Base-by-base conservation (phyloP, 2,329 filamentous ascomycete species). In the Talaromyces sp. region DNA sequence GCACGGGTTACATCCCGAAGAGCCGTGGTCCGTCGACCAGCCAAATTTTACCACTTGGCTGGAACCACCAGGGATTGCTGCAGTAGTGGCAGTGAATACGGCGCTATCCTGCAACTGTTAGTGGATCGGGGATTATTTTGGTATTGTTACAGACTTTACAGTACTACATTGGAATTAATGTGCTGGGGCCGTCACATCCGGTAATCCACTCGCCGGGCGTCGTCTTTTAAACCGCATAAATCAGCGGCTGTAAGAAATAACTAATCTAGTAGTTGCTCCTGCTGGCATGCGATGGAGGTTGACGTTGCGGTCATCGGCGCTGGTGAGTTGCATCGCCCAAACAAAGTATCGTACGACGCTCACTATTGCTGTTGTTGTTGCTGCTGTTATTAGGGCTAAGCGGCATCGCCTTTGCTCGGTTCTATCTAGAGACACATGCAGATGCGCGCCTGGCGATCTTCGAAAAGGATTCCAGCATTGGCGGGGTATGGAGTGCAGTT, bases 401-500 rank as follows among this genome's bases (percentile, higher is more conserved):
- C 33, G 57, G 57, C 47, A 59, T 59, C 27, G 47, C 57, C 10
- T 59, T 59, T 30, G 57, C 57, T 5, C 57, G 57, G 9, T 59
- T 59, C 33, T 59, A 59, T 31, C 57, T 59, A 2, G 57, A 53
- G 44, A 59, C 51, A 18, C 57, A 59, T 47, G 31, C 57, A 8
- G 14, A 42, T 52, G 57, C 57, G 23, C 44, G 57, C 33, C 33
- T 59, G 18, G 33, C 40, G 33, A 40, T 59, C n/a, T 59, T 59
- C 3, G 57, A 59, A 23, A 59, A 59, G 47, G 57, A 59, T 10
- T 33, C 47, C 6, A 16, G 23, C 10, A 59, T 59, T 31, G 57
- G 57, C 33, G 57, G 57, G 33, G 57, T 59, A 31, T 59, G 57
- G 57, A 59, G 57, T 42, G 18, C 30, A 52, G 57, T 47, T 59